Percentiles rank a stretch among this genome's conserved stretches.
Evolutionary conservation across 2,329 filamentous ascomycete species (phyloP).

Genomic region (Monosporascus ibericus): DNA sequence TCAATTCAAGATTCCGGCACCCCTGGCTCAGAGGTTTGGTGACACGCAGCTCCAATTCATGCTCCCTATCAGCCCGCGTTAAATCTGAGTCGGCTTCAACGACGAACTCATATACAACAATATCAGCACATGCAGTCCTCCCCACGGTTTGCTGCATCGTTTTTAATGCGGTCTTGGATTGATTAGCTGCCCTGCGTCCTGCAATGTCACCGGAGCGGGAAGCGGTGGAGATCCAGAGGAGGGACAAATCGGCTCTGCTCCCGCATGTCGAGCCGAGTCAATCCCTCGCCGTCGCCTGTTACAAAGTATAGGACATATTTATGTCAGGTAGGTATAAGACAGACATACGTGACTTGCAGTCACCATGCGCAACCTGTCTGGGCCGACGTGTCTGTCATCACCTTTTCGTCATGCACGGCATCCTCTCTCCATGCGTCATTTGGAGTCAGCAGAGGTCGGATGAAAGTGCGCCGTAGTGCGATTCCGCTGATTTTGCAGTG

Average conservation of each 20-base stretch:
- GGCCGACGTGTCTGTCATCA: neutral
- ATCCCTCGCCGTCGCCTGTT: too few species aligned
- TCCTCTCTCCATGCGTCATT: neutral
- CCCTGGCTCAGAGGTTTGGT: too few species aligned
- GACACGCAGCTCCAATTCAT: too few species aligned
- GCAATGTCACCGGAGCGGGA: neutral
- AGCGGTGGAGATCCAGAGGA: neutral
- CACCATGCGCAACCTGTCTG: neutral
- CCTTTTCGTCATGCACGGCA: neutral
- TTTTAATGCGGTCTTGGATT: neutral
- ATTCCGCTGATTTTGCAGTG: neutral
- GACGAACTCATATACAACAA: too few species aligned
- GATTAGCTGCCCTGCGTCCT: neutral
- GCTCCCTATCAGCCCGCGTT: too few species aligned
- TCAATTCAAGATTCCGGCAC: too few species aligned
- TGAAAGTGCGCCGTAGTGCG: neutral
- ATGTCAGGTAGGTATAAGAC: too few species aligned
- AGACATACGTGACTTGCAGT: neutral
- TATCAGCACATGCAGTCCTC: too few species aligned
- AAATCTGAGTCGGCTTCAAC: neutral
- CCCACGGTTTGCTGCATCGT: neutral
- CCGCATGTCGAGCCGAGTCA: neutral
- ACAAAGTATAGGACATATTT: too few species aligned
- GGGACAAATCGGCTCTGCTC: neutral
- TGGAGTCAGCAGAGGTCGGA: neutral